These are phyloP conservation scores for Salix arbutifolia DNA, from an alignment of 345 rosid species.

Conservation along the genomic window DNA sequence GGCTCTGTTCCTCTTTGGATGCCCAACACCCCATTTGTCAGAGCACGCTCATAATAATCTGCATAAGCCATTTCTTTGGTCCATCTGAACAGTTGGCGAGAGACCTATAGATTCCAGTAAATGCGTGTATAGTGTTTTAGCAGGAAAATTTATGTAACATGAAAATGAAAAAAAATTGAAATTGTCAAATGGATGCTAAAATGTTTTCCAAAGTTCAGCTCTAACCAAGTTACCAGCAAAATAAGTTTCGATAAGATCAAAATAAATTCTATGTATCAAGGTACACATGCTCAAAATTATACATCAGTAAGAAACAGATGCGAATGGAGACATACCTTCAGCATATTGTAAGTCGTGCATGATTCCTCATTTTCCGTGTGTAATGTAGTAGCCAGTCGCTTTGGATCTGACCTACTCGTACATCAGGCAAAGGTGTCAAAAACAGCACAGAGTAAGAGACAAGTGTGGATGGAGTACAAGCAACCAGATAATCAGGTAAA, in stretches of 20 bases:
- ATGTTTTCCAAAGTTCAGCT: not conserved
- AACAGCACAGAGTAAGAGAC: not conserved
- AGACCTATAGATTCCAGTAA: conserved; percentile 45
- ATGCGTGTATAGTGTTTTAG: not conserved
- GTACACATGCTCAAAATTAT: not conserved
- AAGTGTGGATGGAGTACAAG: not conserved
- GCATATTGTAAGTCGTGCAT: conserved; percentile 93
- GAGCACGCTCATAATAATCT: conserved; percentile 89
- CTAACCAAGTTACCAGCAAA: not conserved
- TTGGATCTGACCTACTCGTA: conserved; percentile 65
- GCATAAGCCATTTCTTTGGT: conserved; percentile 81
- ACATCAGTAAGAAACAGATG: not conserved
- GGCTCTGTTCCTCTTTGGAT: conserved; percentile 92
- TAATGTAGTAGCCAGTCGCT: conserved; percentile 64
- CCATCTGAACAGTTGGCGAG: conserved; percentile 88
- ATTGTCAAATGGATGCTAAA: not conserved
- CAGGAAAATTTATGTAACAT: not conserved
- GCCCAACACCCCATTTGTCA: conserved; percentile 85
- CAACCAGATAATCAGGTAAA: not conserved
- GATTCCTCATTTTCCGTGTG: conserved; percentile 78
- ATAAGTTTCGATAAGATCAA: not conserved
- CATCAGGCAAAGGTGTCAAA: conserved; percentile 12
- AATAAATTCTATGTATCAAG: not conserved
- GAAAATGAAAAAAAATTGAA: not conserved
- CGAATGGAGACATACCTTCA: conserved; percentile 46